A percentile compares a stretch with the other conserved stretches of the same genome.
Conservation (phyloP, 345 rosid species). For the Kernera saxatilis region DNA sequence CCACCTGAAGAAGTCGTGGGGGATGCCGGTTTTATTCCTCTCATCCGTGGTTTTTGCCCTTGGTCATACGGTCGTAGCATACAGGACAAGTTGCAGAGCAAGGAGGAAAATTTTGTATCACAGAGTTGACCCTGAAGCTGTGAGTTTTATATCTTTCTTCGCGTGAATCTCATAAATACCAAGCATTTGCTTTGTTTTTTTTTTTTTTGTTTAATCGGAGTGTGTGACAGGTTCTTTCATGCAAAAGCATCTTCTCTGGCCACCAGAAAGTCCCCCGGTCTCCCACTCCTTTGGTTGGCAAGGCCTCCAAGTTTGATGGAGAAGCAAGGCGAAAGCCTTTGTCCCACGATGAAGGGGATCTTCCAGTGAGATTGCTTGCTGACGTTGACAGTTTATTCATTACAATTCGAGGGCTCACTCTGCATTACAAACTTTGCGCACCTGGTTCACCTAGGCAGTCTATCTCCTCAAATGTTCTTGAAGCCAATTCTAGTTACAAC, state of each 20-base stretch:
- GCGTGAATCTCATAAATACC: not conserved
- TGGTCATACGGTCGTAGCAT: conserved; percentile 82
- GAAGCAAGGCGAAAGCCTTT: conserved; percentile 60
- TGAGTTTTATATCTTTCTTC: conserved; percentile 36
- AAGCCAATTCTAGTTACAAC: conserved; percentile 35
- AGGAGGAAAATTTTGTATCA: conserved; percentile 74
- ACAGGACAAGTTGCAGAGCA: conserved; percentile 81
- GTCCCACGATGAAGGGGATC: conserved; percentile 54
- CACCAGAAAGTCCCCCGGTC: conserved; percentile 85
- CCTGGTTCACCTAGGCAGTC: conserved; percentile 58
- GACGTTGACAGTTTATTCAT: conserved; percentile 70
- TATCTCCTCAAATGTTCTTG: conserved; percentile 42
- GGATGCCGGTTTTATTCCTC: conserved; percentile 89
- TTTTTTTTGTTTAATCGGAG: not conserved
- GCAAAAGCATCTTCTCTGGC: conserved; percentile 70
- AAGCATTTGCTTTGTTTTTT: not conserved
- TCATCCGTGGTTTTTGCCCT: conserved; percentile 82
- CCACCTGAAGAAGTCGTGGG: conserved; percentile 88
- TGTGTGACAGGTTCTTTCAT: conserved; percentile 60
- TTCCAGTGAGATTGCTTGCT: conserved; percentile 60
- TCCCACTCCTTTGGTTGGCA: conserved; percentile 66
- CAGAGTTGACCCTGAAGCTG: conserved; percentile 87
- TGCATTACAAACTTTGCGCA: conserved; percentile 72
- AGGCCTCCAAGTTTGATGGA: conserved; percentile 55
- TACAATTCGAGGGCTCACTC: conserved; percentile 51